Conservation (phyloP, 179 eudicot genomes). For the Silene vulgaris region DNA sequence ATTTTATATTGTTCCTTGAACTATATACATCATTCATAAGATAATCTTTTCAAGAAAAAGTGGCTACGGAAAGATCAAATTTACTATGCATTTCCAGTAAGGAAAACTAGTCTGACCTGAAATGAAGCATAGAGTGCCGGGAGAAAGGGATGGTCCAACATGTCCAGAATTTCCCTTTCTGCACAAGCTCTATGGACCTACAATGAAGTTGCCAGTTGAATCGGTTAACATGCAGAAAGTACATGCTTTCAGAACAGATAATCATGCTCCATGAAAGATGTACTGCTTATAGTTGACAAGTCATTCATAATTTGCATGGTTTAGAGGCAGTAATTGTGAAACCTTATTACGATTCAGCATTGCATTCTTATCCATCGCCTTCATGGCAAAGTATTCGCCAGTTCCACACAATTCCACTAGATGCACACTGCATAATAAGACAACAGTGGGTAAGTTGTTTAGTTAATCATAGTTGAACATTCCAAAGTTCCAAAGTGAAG, state of each 20-base stretch:
- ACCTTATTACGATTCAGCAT: constrained; percentile 98
- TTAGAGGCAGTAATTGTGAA: constrained; percentile 13
- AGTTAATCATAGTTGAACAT: not conserved
- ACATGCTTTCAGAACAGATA: constrained; percentile 8
- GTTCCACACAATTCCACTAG: constrained; percentile 84
- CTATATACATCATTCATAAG: too few species aligned
- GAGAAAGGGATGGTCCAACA: constrained; percentile 96
- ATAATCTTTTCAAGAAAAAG: too few species aligned
- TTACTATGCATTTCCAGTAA: not conserved
- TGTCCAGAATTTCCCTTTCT: constrained; percentile 91
- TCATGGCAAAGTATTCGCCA: constrained; percentile 82
- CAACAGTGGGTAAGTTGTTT: not conserved
- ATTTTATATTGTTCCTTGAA: not conserved
- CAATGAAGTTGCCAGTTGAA: constrained; percentile 13
- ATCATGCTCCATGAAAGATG: constrained; percentile 2
- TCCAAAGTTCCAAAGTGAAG: constrained; percentile 9
- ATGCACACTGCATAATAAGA: constrained; percentile 66
- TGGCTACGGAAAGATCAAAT: not conserved
- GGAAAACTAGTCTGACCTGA: constrained; percentile 56
- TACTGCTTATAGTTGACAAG: not conserved
- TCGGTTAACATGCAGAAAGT: not conserved
- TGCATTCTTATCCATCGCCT: constrained; percentile 86
- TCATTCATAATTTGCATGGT: constrained; percentile 9
- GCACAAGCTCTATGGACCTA: constrained; percentile 99
- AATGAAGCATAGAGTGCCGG: constrained; percentile 98